These are phyloP conservation scores for Spatholobus suberectus DNA, from an alignment of 306 rosid genomes.

Conservation along the genomic window DNA sequence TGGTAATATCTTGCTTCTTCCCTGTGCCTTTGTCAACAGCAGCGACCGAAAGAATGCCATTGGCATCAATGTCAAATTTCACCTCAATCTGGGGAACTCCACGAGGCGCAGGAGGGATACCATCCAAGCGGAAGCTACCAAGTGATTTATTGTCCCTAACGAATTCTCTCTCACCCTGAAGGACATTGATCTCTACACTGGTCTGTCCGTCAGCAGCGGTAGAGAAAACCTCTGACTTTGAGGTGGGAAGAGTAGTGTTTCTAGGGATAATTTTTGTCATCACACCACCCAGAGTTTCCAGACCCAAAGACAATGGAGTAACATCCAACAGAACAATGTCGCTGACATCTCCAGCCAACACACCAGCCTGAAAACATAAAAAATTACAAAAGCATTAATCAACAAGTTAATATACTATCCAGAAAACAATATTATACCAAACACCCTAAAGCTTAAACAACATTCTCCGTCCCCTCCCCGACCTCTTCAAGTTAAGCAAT, in stretches of 20 bases:
- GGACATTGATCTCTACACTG: conserved; percentile 92
- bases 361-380: conserved; percentile 74
- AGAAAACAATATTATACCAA: neutral
- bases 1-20: conserved; percentile 94
- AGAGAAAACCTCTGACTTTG: conserved; percentile 96
- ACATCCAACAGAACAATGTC: conserved; percentile 94
- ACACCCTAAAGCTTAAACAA: neutral
- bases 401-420: neutral
- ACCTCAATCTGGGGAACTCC: conserved; percentile 99
- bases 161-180: conserved; percentile 95
- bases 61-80: conserved; percentile 94
- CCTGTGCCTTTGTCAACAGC: conserved; percentile 97
- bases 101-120: conserved; percentile 95
- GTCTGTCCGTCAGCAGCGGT: conserved; percentile 98
- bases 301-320: conserved; percentile 78
- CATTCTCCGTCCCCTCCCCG: neutral
- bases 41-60: conserved; percentile 86
- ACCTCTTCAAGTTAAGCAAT: neutral
- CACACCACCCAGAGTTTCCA: conserved; percentile 93
- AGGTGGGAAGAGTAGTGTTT: conserved; percentile 96
- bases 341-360: conserved; percentile 89
- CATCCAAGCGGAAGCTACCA: conserved; percentile 95
- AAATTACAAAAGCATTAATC: neutral
- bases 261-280: conserved; percentile 97
- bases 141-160: conserved; percentile 97